Percentiles rank a stretch among this genome's conserved stretches.
Conservation (phyloP, 192 early-diverging fungal species). For the Jimgerdemannia flammicorona region DNA sequence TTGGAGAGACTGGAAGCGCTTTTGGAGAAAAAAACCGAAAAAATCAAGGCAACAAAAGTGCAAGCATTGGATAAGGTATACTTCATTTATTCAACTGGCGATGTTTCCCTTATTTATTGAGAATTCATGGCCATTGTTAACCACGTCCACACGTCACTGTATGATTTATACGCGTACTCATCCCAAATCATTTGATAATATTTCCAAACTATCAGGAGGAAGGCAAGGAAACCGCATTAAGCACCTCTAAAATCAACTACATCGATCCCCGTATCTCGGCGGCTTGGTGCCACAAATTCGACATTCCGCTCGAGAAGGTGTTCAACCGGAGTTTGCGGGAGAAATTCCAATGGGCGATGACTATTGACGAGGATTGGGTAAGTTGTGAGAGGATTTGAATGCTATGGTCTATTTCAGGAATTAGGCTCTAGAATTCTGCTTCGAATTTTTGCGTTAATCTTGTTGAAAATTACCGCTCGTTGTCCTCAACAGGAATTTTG, state of each 20-base stretch:
- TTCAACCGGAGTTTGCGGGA: constrained; percentile 86
- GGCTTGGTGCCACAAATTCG: constrained; percentile 87
- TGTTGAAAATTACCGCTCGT: no score
- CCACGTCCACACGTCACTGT: no score
- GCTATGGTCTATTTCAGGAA: background rate
- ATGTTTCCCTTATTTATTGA: background rate
- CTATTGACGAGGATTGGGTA: constrained; percentile 63
- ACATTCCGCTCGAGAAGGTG: constrained; percentile 90
- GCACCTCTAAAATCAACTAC: constrained; percentile 98
- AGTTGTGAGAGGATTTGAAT: constrained; percentile 6
- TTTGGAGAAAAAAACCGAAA: constrained; percentile 64
- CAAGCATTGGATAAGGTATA: constrained; percentile 78
- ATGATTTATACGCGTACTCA: background rate
- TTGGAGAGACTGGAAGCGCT: constrained; percentile 73
- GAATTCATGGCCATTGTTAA: background rate
- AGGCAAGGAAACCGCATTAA: constrained; percentile 92
- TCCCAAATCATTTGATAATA: background rate
- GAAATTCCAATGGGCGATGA: constrained; percentile 97
- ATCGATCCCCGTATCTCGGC: constrained; percentile 96
- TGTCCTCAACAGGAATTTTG: no score
- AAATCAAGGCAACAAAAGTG: constrained; percentile 70
- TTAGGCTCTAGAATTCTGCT: no score
- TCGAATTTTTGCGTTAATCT: no score
- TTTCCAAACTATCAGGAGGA: constrained; percentile 62
- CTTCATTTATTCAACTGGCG: background rate